Percentiles rank a stretch among this genome's conserved stretches.
These are phyloP conservation scores for Penicillium sp. DNA, from an alignment of 2,329 filamentous ascomycete species.

Conservation along the genomic window DNA sequence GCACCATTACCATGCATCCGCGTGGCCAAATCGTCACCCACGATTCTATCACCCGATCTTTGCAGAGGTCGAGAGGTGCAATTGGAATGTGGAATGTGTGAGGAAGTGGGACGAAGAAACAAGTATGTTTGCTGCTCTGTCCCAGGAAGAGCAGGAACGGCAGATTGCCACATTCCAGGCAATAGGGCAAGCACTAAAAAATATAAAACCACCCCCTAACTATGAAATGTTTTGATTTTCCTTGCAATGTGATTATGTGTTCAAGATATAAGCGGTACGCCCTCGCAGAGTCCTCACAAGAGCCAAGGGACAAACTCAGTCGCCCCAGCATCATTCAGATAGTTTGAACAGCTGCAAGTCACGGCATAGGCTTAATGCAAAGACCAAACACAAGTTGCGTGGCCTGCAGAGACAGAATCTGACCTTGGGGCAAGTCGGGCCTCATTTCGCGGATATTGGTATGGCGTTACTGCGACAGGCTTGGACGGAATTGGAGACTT, in stretches of 20 bases:
- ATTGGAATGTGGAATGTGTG: conserved; percentile 66
- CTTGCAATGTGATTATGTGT: background rate
- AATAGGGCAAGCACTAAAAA: conserved; percentile 3
- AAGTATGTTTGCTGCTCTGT: conserved; percentile 54
- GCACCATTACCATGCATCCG: conserved; percentile 73
- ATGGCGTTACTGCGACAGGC: too few relatives aligned
- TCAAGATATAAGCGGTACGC: background rate
- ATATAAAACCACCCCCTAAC: background rate
- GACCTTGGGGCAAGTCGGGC: too few relatives aligned
- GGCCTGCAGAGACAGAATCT: too few relatives aligned
- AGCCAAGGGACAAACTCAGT: too few relatives aligned
- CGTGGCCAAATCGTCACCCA: conserved; percentile 66
- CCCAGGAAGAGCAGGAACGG: conserved; percentile 58
- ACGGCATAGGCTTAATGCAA: too few relatives aligned
- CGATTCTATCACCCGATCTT: conserved; percentile 67
- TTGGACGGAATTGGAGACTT: too few relatives aligned
- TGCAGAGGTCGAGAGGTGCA: conserved; percentile 69
- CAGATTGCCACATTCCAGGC: conserved; percentile 36
- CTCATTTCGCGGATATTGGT: too few relatives aligned
- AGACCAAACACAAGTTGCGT: too few relatives aligned
- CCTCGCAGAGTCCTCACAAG: background rate
- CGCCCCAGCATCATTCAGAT: too few relatives aligned
- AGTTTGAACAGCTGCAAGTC: too few relatives aligned
- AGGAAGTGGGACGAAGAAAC: conserved; percentile 65
- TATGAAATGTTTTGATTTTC: background rate